Evolutionary conservation across 345 rosid species (phyloP).

Genomic region (Lagerstroemia speciosa): DNA sequence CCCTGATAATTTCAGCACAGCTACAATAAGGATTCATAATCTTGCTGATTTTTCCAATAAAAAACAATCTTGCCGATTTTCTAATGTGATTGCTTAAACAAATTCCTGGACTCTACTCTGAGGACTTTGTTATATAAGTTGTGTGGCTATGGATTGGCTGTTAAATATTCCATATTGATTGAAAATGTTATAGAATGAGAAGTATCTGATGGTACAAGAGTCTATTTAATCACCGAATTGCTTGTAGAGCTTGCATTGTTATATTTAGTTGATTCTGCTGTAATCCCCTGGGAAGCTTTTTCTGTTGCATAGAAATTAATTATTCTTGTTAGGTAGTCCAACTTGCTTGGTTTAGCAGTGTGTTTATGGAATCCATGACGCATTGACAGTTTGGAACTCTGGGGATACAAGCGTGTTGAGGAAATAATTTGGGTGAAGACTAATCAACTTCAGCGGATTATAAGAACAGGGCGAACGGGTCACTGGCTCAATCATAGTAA

Average conservation of each 20-base stretch:
- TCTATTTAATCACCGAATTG: neutral
- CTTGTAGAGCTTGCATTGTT: neutral
- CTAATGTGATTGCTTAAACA: neutral
- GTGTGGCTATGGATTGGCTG: neutral
- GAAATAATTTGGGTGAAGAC: constrained; percentile 97
- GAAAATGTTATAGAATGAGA: neutral
- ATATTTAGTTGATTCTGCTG: neutral
- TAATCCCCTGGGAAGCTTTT: neutral
- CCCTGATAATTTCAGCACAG: neutral
- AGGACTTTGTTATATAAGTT: neutral
- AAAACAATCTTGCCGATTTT: neutral
- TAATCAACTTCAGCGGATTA: constrained; percentile 94
- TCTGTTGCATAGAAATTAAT: neutral
- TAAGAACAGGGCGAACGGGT: constrained; percentile 96
- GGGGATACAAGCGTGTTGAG: constrained; percentile 97
- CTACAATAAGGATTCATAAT: neutral
- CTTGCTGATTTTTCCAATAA: too few relatives aligned
- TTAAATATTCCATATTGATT: neutral
- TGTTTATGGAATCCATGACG: neutral
- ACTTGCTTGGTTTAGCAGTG: neutral
- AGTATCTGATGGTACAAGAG: neutral
- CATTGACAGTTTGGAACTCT: constrained; percentile 70
- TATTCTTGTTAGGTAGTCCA: neutral
- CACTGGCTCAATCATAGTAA: constrained; percentile 99
- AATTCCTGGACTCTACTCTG: neutral